phyloP scores from a whole-genome alignment of 768 basidiomycete genomes.

The Termitomyces sp. region DNA sequence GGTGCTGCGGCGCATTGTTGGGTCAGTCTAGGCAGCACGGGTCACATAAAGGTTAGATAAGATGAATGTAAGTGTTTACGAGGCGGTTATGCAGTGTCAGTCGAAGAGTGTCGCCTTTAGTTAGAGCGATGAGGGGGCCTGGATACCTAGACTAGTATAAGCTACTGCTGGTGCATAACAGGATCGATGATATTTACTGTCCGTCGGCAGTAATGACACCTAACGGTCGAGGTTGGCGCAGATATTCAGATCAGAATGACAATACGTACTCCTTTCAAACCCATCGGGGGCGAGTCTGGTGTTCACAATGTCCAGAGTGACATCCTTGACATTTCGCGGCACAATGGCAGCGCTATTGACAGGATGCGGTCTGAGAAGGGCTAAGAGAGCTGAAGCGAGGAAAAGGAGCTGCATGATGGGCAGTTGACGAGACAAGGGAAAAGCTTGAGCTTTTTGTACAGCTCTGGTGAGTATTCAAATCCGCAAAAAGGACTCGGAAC shows the following conservation, averaged over 20 bases:
- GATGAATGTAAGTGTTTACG: background rate
- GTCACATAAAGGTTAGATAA: background rate
- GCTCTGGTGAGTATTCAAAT: background rate
- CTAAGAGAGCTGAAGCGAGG: slow-evolving; percentile 5
- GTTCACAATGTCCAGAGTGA: slow-evolving; percentile 17
- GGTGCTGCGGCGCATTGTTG: slow-evolving; percentile 18
- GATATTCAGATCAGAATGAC: background rate
- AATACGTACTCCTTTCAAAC: slow-evolving; percentile 14
- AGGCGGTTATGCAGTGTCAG: slow-evolving; percentile 14
- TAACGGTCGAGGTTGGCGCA: background rate
- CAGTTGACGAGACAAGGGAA: slow-evolving; percentile 1
- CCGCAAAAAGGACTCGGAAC: slow-evolving; percentile 10
- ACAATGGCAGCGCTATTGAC: background rate
- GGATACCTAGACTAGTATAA: slow-evolving; percentile 3
- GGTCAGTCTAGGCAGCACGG: slow-evolving; percentile 9
- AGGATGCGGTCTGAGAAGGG: slow-evolving; percentile 8
- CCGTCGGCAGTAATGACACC: slow-evolving; percentile 8
- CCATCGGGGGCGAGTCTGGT: slow-evolving; percentile 16
- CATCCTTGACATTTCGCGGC: background rate
- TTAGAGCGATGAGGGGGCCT: slow-evolving; percentile 10
- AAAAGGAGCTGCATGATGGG: slow-evolving; percentile 11
- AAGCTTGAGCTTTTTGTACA: slow-evolving; percentile 9
- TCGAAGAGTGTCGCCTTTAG: slow-evolving; percentile 12
- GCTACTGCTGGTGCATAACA: background rate
- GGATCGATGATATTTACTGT: background rate